Percentiles rank a stretch among this genome's conserved stretches.
Evolutionary conservation across 805 yeast species (phyloP).

Genomic region (Wickerhamomyces tratensis): DNA sequence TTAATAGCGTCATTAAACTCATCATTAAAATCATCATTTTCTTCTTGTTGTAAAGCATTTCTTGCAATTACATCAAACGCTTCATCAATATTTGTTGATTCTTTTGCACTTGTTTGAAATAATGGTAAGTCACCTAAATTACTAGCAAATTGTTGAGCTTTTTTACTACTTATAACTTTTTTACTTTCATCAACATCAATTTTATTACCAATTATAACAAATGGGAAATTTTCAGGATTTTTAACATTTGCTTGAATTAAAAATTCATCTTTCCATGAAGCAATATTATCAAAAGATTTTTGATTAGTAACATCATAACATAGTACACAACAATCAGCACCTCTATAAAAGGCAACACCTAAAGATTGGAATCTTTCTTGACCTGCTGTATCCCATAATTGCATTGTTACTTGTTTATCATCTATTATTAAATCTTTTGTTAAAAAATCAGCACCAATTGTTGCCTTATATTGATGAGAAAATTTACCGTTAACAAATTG

Average conservation of each 20-base stretch:
- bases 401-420: constrained; percentile 45
- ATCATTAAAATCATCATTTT: constrained; percentile 80
- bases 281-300: constrained; percentile 82
- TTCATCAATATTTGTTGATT: constrained; percentile 87
- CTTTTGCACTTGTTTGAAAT: constrained; percentile 97
- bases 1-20: constrained; percentile 96
- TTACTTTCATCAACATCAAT: constrained; percentile 90
- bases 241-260: constrained; percentile 86
- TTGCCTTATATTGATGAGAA: constrained; percentile 92
- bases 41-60: constrained; percentile 93
- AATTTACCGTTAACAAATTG: constrained; percentile 94
- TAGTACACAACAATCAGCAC: constrained; percentile 95
- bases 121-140: constrained; percentile 75
- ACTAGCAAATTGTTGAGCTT: constrained; percentile 53
- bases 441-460: constrained; percentile 94
- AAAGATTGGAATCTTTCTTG: constrained; percentile 95
- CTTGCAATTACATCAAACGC: constrained; percentile 96
- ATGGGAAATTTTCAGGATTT: constrained; percentile 93
- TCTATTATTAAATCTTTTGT: constrained; percentile 87
- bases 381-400: constrained; percentile 98
- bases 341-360: constrained; percentile 95
- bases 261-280: constrained; percentile 93
- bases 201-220: constrained; percentile 90
- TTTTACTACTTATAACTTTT: constrained; percentile 53
- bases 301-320: constrained; percentile 94